Evolutionary conservation across 2,329 filamentous ascomycete genomes (phyloP), one percentile per base, ranked within the genome.

Genomic region (Oidium heveae): DNA sequence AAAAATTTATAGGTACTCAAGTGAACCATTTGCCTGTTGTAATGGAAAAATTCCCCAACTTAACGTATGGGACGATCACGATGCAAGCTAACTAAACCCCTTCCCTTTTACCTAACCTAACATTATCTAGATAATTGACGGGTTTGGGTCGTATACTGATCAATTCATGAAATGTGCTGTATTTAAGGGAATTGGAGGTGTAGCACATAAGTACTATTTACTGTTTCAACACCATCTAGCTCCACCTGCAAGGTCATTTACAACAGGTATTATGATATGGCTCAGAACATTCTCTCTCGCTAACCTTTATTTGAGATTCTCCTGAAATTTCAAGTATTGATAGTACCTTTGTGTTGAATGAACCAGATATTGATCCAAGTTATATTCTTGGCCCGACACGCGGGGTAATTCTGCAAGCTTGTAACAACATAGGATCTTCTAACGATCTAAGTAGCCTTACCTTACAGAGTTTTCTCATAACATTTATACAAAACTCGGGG

Each of bases 41-140:
- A 93, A 88, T 61, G 83, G 84, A 1, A 87, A 95, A 66, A 96
- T 98, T 58, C 81, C 91, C 0, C 93, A 94, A 76, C 70, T 98
- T 59, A 98, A 96, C 63, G 85, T 98, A 47, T 98, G 89, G 88
- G 91, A 98, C 66, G 91, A 98, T 62, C 91, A 96, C 66, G 85
- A 91, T 64, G 65, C 76, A 70, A 74, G 69, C 75, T 71, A 73
- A 20, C 41, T 69, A 13, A 6, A 10, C 49, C 34, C 3, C 20
- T 32, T 7, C 32, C 15, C 22, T 12, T 6, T 49, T 49, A 15
- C 16, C n/a, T 20, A 2, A 1, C 13, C 4, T 49, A 20, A 15
- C 15, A 49, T 8, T 22, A 8, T 7, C 20, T 39, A 52, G 50
- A 87, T 88, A 60, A 91, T 89, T 60, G 83, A 88, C 66, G 91